Evolutionary conservation across 495 filamentous ascomycete species (phyloP).

Genomic region (Annulohypoxylon moriforme): DNA sequence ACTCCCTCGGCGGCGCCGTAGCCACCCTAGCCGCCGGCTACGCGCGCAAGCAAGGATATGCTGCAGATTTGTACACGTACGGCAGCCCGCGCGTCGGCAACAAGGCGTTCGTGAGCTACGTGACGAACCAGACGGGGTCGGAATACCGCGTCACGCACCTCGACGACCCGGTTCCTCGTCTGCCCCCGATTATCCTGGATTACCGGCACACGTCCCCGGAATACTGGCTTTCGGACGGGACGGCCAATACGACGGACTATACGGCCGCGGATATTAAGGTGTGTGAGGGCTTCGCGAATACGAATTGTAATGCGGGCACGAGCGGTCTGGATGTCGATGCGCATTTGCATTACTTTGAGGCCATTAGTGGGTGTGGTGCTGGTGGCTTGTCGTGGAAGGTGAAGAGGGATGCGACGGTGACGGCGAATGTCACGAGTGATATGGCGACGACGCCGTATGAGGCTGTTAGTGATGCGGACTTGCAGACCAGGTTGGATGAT

Average conservation of each 20-base stretch:
- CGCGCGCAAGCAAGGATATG: conserved; percentile 62
- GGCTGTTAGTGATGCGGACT: conserved; percentile 48
- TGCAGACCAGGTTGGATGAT: conserved; percentile 44
- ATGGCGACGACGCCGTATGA: conserved; percentile 27
- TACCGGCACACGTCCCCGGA: conserved; percentile 75
- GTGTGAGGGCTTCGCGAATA: conserved; percentile 53
- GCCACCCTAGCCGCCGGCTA: conserved; percentile 69
- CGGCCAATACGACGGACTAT: conserved; percentile 40
- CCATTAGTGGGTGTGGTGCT: conserved; percentile 47
- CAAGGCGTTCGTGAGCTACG: conserved; percentile 62
- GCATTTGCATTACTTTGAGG: conserved; percentile 55
- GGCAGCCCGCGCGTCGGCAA: conserved; percentile 77
- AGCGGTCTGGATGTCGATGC: conserved; percentile 45
- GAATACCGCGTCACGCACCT: conserved; percentile 75
- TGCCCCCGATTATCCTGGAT: conserved; percentile 67
- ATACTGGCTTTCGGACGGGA: conserved; percentile 63
- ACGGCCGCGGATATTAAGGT: conserved; percentile 47
- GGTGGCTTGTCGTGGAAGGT: conserved; percentile 38
- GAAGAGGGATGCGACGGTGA: no score
- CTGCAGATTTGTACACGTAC: conserved; percentile 67
- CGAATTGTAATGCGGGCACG: conserved; percentile 55
- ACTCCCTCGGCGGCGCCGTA: conserved; percentile 76
- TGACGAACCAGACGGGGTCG: conserved; percentile 59
- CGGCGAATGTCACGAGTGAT: conserved; percentile 22
- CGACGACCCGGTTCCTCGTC: conserved; percentile 72